Evolutionary conservation across 2,329 filamentous ascomycete genomes (phyloP).

Genomic region (Cercospora sp.): DNA sequence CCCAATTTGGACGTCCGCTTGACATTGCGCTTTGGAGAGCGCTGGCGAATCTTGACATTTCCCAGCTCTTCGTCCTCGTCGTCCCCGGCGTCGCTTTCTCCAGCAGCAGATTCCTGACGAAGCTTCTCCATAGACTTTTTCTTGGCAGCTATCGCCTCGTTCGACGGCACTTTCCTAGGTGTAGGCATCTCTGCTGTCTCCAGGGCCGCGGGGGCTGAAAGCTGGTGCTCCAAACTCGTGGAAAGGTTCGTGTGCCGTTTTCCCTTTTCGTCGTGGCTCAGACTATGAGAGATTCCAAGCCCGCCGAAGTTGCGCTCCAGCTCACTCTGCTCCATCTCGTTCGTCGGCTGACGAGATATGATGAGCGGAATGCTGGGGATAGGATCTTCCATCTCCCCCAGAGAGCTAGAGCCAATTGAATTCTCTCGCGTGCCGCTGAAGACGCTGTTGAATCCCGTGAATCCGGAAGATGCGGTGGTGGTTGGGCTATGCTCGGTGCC

Average conservation of each 20-base stretch:
- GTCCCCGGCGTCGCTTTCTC: conserved; percentile 68
- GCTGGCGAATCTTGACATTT: conserved; percentile 58
- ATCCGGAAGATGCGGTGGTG: conserved; percentile 73
- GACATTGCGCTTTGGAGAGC: conserved; percentile 54
- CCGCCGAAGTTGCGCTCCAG: conserved; percentile 58
- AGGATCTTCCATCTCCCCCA: conserved; percentile 80
- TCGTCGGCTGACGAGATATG: conserved; percentile 62
- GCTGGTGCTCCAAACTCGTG: conserved; percentile 61
- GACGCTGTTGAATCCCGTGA: conserved; percentile 62
- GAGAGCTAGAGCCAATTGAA: conserved; percentile 83
- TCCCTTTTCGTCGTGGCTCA: conserved; percentile 24
- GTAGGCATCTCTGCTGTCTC: conserved; percentile 34
- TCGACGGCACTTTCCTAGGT: conserved; percentile 64
- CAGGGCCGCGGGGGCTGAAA: conserved; percentile 62
- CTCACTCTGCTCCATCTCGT: conserved; percentile 67
- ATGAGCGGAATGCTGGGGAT: conserved; percentile 77
- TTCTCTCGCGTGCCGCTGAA: conserved; percentile 61
- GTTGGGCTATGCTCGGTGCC: conserved; percentile 78
- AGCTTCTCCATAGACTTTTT: conserved; percentile 74
- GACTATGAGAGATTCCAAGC: conserved; percentile 63
- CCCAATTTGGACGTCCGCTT: conserved; percentile 73
- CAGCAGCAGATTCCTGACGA: conserved; percentile 67
- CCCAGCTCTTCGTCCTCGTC: conserved; percentile 93
- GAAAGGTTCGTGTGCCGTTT: conserved; percentile 40
- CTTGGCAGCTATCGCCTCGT: conserved; percentile 73